Evolutionary conservation across 805 yeast species (phyloP), one percentile per base, ranked within the genome.

Genomic region (Candida ficus): DNA sequence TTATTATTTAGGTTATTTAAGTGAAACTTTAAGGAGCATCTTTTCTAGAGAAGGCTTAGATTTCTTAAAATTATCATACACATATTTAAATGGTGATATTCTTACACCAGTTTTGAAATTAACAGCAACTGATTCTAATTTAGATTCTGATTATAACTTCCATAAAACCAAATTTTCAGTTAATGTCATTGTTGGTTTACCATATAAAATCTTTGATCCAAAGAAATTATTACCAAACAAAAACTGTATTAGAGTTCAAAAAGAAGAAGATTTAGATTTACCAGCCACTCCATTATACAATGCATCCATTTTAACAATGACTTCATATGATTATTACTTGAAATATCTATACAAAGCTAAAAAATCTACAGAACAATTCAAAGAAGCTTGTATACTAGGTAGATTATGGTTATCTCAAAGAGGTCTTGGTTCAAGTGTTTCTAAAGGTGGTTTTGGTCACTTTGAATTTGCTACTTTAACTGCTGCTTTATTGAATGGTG

Each of bases 241-340:
- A 53, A 91, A 89, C 62, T 82, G 93, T 61, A 79, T 90, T 36
- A 71, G 97, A 49, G 76, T 86, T 3, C 57, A 67, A 23, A 58
- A 65, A 20, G 67, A 63, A 33, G 62, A 60, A 27, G 54, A 54
- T 21, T 42, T 52, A 6, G 66, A 63, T 20, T 62, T 78, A 30
- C 81, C 83, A 8, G 83, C 95, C 13, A 91, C 98, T 1, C 95
- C 96, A 3, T 61, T 81, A 29, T 93, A 93, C 70, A 93, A 93
- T 64, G 75, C 93, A 13, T 76, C 95, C 1, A 62, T 93, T 4
- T 63, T 89, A 35, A 68, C 93, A 1, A 80, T 85, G 52, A 64
- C 87, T 19, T 63, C 84, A 12, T 77, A 78, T 58, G 82, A 77
- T 47, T 75, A 81, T 48, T 83, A 84, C 56, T 68, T 88, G 55